Conservation (phyloP, 306 rosid species). For the Datisca glomerata region DNA sequence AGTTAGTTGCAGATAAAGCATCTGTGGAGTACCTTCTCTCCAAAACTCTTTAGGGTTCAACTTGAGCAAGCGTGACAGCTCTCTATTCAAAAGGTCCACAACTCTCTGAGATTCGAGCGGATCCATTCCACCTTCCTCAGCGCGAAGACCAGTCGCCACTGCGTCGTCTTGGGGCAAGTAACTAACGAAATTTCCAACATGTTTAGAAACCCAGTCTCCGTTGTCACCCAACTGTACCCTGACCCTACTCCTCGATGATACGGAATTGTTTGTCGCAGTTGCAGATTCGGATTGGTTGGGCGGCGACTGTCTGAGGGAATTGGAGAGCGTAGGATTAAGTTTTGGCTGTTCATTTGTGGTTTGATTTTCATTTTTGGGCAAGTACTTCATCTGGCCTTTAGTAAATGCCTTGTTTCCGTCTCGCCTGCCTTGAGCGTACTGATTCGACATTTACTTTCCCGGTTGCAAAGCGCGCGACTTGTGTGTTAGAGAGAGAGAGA, state of each 20-base stretch:
- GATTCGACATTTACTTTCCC: constrained; percentile 64
- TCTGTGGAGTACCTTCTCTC: constrained; percentile 48
- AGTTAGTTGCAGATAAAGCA: background rate
- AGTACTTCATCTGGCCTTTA: constrained; percentile 43
- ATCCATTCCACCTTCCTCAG: constrained; percentile 81
- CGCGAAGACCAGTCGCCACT: constrained; percentile 76
- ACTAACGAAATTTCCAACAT: constrained; percentile 51
- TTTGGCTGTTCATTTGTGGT: constrained; percentile 14
- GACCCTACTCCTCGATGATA: constrained; percentile 7
- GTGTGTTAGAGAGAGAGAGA: background rate
- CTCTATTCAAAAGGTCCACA: constrained; percentile 76
- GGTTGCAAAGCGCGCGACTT: no score
- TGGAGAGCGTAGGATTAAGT: constrained; percentile 46
- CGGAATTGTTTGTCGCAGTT: constrained; percentile 9
- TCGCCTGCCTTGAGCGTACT: constrained; percentile 24
- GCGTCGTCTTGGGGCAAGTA: constrained; percentile 96
- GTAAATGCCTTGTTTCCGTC: constrained; percentile 38
- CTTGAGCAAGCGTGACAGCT: constrained; percentile 72
- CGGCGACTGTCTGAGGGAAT: constrained; percentile 43
- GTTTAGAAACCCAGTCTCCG: constrained; percentile 31
- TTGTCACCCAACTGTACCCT: constrained; percentile 26
- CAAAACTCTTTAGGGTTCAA: constrained; percentile 76
- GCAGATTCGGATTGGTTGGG: constrained; percentile 25
- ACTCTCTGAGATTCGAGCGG: constrained; percentile 84
- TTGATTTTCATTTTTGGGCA: constrained; percentile 44